Conservation (phyloP, 1,284 basidiomycete genomes). For the Meira miltonrushii region DNA sequence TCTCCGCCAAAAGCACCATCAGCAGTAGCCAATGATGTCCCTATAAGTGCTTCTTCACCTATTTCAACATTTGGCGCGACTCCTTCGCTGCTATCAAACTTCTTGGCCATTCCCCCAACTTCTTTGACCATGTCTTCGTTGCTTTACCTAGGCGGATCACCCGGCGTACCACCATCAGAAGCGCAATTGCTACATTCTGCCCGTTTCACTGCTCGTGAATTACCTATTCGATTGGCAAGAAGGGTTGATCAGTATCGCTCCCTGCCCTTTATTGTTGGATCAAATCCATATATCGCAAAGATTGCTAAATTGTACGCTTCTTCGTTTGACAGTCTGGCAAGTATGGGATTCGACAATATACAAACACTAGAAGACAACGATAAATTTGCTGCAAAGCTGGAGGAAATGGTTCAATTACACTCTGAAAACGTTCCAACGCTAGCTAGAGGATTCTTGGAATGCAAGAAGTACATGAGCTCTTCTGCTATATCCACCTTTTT, state of each 20-base stretch:
- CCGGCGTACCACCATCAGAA: constrained; percentile 30
- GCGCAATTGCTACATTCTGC: constrained; percentile 44
- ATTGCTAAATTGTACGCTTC: constrained; percentile 69
- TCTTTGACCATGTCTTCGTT: constrained; percentile 42
- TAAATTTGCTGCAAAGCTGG: constrained; percentile 64
- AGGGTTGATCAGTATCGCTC: constrained; percentile 46
- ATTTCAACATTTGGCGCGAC: constrained; percentile 41
- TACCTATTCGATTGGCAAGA: constrained; percentile 49
- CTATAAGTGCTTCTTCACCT: constrained; percentile 7
- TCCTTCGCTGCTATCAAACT: constrained; percentile 34
- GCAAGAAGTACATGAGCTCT: constrained; percentile 72
- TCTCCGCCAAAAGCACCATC: background rate
- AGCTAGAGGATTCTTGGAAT: constrained; percentile 85
- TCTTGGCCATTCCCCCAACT: constrained; percentile 36
- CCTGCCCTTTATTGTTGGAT: constrained; percentile 67
- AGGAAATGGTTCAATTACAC: constrained; percentile 69
- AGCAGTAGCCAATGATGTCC: background rate
- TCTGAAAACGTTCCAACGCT: constrained; percentile 81
- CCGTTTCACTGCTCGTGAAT: constrained; percentile 41
- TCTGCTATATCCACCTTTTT: constrained; percentile 71
- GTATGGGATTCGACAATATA: constrained; percentile 61
- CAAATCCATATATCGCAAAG: constrained; percentile 76
- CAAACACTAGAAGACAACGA: constrained; percentile 66
- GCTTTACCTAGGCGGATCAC: constrained; percentile 37
- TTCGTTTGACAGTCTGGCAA: constrained; percentile 69